Evolutionary conservation across 345 rosid species (phyloP), one percentile per base, ranked within the genome.

Genomic region (Populus nigra): DNA sequence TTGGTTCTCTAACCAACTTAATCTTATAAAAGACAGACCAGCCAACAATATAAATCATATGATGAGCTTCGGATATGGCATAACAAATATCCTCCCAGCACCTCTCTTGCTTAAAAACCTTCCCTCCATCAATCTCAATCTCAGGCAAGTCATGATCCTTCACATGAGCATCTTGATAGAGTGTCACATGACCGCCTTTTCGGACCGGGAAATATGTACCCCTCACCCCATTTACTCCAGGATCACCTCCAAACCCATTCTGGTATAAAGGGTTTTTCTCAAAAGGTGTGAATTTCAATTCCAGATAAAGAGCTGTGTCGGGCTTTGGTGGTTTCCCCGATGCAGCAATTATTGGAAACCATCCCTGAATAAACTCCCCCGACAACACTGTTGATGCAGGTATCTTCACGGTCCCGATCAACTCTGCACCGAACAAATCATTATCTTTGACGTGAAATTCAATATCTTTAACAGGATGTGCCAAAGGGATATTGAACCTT

Each of bases 51-150:
- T 96, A 96, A 61, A 96, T 79, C 92, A 96, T n/a, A 78, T 96
- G 98, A 69, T 96, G 99, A 81, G 99, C 99, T 76, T 93, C 99
- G 0, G 90, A 88, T 15, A 96, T 85, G 0, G 99, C 98, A 77
- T 86, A 72, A 59, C 99, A 93, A 38, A 96, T 90, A 79, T 96
- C 99, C 81, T 96, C 99, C 99, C 99, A 96, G 72, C 99, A 96
- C 7, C 83, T 87, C 1, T 76, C 86, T 0, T 86, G 93, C 79
- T 62, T 75, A 65, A 83, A 93, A 63, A 85, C 81, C 67, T 77
- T 77, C 59, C 91, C 88, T 0, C 69, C 81, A 15, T 91, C 95
- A 71, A 93, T 65, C 38, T 75, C 49, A 22, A 93, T 87, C 41
- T 80, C 77, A 3, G 91, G 93, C 80, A 86, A 81, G 72, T 71